Base-by-base conservation (phyloP, 2,329 filamentous ascomycete genomes). In the Tolypocladium guangdongense region DNA sequence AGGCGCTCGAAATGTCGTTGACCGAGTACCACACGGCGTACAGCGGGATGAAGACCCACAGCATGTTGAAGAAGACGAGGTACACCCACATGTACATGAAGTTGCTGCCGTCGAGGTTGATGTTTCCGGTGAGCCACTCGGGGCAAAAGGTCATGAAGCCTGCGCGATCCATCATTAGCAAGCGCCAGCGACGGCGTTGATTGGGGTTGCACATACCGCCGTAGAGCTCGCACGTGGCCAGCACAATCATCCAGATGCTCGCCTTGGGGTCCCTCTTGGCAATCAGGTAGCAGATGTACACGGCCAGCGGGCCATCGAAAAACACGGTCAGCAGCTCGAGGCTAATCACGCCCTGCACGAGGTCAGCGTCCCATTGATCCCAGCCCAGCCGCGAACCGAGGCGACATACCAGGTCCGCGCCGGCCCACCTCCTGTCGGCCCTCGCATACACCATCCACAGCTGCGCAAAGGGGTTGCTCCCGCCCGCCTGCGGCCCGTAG, bases 131-230 rank as follows among this genome's bases (percentile, higher is more conserved):
- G 14, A 87, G 69, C 83, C 83, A 87, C 68, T 87, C 83, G 14
- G 83, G 83, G 66, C 78, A 82, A 64, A 87, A 87, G 0, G 83
- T 87, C 79, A 87, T 86, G 69, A 83, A 87, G 20, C 83, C 80
- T 81, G n/a, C 20, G 36, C 16, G 18, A 6, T 14, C 27, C 11
- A 7, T 53, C 11, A 7, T 53, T 38, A 53, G 35, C 16, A 12
- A 46, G 56, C 45, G 45, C 22, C 35, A 18, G 20, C 6, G 30
- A 27, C 12, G 6, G 14, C 16, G 37, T 8, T 3, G 14, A 1
- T 4, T 18, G 10, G 6, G 18, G 27, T 7, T 12, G n/a, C n/a
- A 64, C 73, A 54, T 62, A 79, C 78, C 81, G 58, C 83, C 83
- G 59, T 86, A 87, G 7, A 87, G 61, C 73, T 87, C 83, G 53